phyloP scores from a whole-genome alignment of 306 rosid genomes.

The Sechiopsis laciniata region DNA sequence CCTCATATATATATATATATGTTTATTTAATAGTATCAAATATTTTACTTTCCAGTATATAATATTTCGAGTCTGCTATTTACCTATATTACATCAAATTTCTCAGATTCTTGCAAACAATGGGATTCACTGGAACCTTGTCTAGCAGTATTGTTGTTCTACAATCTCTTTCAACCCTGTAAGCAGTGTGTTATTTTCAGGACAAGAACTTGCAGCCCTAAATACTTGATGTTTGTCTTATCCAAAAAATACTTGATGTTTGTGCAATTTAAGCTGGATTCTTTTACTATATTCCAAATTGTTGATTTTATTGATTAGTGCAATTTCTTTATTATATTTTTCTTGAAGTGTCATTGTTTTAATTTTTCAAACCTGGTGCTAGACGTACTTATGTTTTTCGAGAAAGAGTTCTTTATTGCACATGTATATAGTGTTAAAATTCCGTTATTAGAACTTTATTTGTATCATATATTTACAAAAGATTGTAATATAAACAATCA shows the following conservation, averaged over 20 bases:
- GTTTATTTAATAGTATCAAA: conserved; percentile 18
- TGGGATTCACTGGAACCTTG: conserved; percentile 74
- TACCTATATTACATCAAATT: conserved; percentile 26
- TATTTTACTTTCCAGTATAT: conserved; percentile 18
- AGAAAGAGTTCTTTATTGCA: neutral
- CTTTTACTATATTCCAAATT: neutral
- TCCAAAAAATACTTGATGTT: neutral
- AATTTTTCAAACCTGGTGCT: conserved; percentile 9
- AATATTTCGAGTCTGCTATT: conserved; percentile 13
- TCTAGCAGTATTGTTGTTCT: conserved; percentile 61
- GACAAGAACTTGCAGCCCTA: conserved; percentile 12
- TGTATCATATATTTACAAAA: neutral
- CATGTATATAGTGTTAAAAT: neutral
- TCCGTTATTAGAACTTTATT: conserved; percentile 1
- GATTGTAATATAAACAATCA: neutral
- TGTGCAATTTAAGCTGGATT: neutral
- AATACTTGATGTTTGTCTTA: neutral
- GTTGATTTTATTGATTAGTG: neutral
- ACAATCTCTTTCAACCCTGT: conserved; percentile 57
- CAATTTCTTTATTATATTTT: neutral
- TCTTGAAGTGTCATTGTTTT: neutral
- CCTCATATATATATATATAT: neutral
- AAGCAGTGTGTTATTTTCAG: conserved; percentile 32
- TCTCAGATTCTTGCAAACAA: conserved; percentile 64
- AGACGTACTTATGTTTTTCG: neutral